These are phyloP conservation scores for Xylaria sp. DNA, from an alignment of 495 filamentous ascomycete genomes.

Conservation along the genomic window DNA sequence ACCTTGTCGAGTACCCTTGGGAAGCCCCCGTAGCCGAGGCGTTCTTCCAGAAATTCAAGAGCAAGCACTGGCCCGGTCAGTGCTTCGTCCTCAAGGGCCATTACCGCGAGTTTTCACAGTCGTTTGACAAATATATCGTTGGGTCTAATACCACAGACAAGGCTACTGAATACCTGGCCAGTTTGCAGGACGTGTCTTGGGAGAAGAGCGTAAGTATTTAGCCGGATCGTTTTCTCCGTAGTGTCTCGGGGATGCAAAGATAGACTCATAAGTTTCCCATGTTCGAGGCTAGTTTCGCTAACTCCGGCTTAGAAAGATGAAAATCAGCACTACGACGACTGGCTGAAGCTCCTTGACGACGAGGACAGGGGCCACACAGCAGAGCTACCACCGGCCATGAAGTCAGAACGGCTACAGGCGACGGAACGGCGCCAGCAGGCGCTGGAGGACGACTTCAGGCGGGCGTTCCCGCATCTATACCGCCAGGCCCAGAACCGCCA, in stretches of 20 bases:
- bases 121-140: slow-evolving; percentile 54
- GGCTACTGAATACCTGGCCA: slow-evolving; percentile 51
- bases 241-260: background rate
- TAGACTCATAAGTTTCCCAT: background rate
- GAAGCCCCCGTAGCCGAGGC: slow-evolving; percentile 54
- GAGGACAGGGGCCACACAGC: slow-evolving; percentile 45
- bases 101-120: slow-evolving; percentile 54
- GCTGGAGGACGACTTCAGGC: slow-evolving; percentile 49
- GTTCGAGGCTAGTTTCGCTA: slow-evolving; percentile 20
- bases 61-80: slow-evolving; percentile 52
- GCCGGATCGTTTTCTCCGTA: background rate
- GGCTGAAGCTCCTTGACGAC: slow-evolving; percentile 45
- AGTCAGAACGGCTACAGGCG: slow-evolving; percentile 44
- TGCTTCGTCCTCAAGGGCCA: slow-evolving; percentile 58
- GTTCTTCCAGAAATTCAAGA: slow-evolving; percentile 47
- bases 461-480: slow-evolving; percentile 38
- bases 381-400: slow-evolving; percentile 47
- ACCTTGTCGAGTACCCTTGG: slow-evolving; percentile 53
- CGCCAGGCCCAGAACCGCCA: slow-evolving; percentile 40
- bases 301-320: slow-evolving; percentile 41
- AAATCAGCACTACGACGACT: slow-evolving; percentile 45
- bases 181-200: slow-evolving; percentile 41
- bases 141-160: slow-evolving; percentile 49
- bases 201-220: slow-evolving; percentile 37
- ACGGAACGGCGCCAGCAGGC: slow-evolving; percentile 50